Conservation (phyloP, 1,284 basidiomycete species). For the Blastosporella zonata region DNA sequence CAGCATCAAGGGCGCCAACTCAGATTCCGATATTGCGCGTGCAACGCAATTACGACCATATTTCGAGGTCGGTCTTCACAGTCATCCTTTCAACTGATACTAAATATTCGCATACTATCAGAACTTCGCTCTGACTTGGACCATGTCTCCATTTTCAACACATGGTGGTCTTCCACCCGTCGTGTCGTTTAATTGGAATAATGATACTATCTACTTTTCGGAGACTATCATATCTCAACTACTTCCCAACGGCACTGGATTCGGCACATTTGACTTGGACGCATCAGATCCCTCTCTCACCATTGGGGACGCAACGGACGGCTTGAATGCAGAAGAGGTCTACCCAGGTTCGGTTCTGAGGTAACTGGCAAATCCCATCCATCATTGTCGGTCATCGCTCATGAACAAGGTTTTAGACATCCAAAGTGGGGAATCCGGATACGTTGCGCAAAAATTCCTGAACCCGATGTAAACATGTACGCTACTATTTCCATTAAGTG, state of each 20-base stretch:
- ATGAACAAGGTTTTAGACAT: conserved; percentile 25
- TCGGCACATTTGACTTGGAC: conserved; percentile 33
- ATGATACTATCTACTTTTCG: conserved; percentile 36
- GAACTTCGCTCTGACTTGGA: conserved; percentile 33
- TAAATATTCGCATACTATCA: not conserved
- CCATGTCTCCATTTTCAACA: conserved; percentile 32
- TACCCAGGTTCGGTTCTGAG: conserved; percentile 27
- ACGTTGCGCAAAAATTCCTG: conserved; percentile 33
- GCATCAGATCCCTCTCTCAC: conserved; percentile 23
- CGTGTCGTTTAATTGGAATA: conserved; percentile 27
- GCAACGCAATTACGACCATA: conserved; percentile 20
- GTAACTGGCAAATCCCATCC: conserved; percentile 15
- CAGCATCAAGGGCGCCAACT: conserved; percentile 28
- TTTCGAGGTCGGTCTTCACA: conserved; percentile 22
- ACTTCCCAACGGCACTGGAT: conserved; percentile 31
- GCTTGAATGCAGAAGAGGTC: conserved; percentile 11
- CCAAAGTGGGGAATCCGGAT: conserved; percentile 42
- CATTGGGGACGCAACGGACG: conserved; percentile 3
- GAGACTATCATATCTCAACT: conserved; percentile 34
- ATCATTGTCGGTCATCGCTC: not conserved
- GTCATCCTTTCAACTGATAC: conserved; percentile 10
- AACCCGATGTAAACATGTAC: conserved; percentile 30
- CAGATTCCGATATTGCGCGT: conserved; percentile 25
- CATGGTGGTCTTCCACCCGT: conserved; percentile 32
- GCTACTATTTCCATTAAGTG: conserved; percentile 6